These are phyloP conservation scores for Aspergillus sojae DNA, from an alignment of 2,329 filamentous ascomycete species.

Conservation along the genomic window DNA sequence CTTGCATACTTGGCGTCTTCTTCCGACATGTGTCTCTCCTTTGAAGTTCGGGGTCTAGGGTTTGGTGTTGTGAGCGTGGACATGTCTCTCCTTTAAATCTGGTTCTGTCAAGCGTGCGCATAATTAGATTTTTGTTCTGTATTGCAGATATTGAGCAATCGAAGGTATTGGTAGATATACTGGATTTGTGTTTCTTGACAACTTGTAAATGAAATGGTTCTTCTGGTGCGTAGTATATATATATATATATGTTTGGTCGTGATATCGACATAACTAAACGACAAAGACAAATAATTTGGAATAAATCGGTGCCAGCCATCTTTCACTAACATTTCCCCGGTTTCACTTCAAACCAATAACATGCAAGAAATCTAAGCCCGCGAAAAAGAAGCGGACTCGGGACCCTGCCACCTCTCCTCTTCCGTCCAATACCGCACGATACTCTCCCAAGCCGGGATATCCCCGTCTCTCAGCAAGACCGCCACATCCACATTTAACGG, in stretches of 20 bases:
- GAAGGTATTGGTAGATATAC: neutral
- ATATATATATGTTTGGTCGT: neutral
- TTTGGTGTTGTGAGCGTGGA: neutral
- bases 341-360: neutral
- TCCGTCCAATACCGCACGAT: slow-evolving; percentile 51
- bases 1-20: slow-evolving; percentile 7
- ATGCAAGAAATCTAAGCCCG: neutral
- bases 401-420: slow-evolving; percentile 46
- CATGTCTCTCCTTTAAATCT: slow-evolving; percentile 7
- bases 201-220: neutral
- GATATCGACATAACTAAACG: neutral
- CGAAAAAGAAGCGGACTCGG: neutral
- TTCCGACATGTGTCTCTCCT: slow-evolving; percentile 9
- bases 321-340: neutral
- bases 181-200: neutral
- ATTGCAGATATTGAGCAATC: neutral
- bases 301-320: neutral
- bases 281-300: neutral
- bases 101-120: slow-evolving; percentile 2
- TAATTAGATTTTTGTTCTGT: neutral
- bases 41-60: neutral
- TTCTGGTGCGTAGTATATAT: neutral
- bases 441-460: slow-evolving; percentile 49
- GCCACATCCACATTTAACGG: slow-evolving; percentile 54
- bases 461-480: slow-evolving; percentile 48